Evolutionary conservation across 73 alveolate species (phyloP).

Genomic region (Stentor roeselii): DNA sequence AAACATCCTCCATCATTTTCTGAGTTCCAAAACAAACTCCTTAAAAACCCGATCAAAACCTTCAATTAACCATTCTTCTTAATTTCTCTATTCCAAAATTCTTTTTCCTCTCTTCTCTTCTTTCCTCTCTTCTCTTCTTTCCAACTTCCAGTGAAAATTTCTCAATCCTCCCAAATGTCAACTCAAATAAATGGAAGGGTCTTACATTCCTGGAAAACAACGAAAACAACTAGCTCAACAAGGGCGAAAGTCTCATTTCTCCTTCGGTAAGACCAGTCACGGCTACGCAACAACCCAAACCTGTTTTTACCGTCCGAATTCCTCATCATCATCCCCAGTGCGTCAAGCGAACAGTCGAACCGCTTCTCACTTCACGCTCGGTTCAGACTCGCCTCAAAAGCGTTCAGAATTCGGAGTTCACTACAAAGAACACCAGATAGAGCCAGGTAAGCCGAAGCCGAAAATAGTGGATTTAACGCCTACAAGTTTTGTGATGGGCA

Average conservation of each 20-base stretch:
- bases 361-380: neutral
- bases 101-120: no score
- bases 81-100: no score
- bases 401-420: neutral
- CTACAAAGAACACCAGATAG: neutral
- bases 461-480: neutral
- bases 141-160: no score
- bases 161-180: no score
- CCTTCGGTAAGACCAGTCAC: neutral
- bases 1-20: no score
- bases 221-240: conserved; percentile 19
- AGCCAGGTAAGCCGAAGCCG: neutral
- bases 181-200: conserved; percentile 25
- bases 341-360: neutral
- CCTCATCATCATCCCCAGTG: neutral
- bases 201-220: conserved; percentile 6
- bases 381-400: neutral
- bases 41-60: no score
- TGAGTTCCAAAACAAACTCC: no score
- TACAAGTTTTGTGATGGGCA: neutral
- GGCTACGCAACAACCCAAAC: neutral
- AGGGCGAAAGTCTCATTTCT: conserved; percentile 21
- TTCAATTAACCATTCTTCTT: no score
- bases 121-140: no score
- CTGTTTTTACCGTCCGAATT: neutral